Evolutionary conservation across 306 rosid genomes (phyloP), one percentile per base, ranked within the genome.

Genomic region (Alnus glutinosa): DNA sequence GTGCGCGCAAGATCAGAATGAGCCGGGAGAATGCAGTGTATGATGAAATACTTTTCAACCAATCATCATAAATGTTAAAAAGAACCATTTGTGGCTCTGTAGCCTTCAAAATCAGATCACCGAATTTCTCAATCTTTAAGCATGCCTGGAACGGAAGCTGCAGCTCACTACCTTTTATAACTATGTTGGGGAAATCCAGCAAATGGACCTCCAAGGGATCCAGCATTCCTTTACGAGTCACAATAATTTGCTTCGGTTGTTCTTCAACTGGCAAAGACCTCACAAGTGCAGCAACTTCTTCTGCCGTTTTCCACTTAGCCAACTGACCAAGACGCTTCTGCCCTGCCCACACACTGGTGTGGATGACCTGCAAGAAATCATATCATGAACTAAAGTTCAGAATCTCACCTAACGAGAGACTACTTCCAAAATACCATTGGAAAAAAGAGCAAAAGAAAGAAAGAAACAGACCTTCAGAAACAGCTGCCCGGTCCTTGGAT

Each of bases 281-380:
- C 79, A 95, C 99, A 80, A 95, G 97, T 34, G 99, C 99, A 64
- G 99, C 99, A 83, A 95, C 99, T 90, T 96, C 99, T 85, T 95
- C 99, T 12, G 99, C 99, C 37, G 99, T 95, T 88, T 95, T 95
- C 99, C 99, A 95, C 92, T 95, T 95, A 3, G 99, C 99, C 89
- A 95, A 81, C 88, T 95, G 99, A 73, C 99, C 99, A 76, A 95
- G 99, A 90, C 99, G 99, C 87, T 95, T 95, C 87, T 95, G 99
- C 75, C 99, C 99, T 68, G 99, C 99, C 99, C 99, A 95, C 2
- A 95, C 99, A 88, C 99, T 95, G 2, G 98, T 95, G 83, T 95
- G 99, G 82, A 95, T 95, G 64, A 95, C 98, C 98, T 94, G 80
- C 75, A 88, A 83, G 70, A n/a, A 23, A 77, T 52, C 61, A 79